Conservation (phyloP, 2,329 filamentous ascomycete species). For the Aspergillus viridinutans region DNA sequence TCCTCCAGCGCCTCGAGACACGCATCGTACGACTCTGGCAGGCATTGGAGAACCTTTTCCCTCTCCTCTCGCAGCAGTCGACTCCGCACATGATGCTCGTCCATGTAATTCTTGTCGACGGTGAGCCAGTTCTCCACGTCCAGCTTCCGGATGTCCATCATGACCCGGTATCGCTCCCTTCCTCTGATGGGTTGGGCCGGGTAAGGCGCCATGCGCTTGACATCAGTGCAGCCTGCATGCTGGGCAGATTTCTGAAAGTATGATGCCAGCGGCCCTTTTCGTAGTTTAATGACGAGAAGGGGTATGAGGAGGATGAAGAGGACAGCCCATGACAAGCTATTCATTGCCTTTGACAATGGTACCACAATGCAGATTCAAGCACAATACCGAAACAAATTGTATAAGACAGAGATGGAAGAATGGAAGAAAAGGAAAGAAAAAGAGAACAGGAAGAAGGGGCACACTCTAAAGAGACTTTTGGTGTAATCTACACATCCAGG, state of each 20-base stretch:
- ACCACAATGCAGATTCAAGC: neutral
- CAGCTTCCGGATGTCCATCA: conserved; percentile 48
- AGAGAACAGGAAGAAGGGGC: conserved; percentile 5
- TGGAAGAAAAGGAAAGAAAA: conserved; percentile 2
- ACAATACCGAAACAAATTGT: neutral
- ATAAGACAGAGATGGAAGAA: conserved; percentile 4
- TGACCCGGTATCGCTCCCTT: conserved; percentile 38
- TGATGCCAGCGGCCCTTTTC: conserved; percentile 14
- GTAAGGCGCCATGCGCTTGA: conserved; percentile 35
- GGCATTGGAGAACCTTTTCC: conserved; percentile 43
- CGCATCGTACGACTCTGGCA: conserved; percentile 42
- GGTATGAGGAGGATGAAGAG: conserved; percentile 27
- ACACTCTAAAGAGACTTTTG: conserved; percentile 12
- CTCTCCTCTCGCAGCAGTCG: conserved; percentile 38
- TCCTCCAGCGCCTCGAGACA: conserved; percentile 47
- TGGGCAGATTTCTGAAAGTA: conserved; percentile 5
- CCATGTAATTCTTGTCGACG: conserved; percentile 44
- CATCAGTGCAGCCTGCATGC: conserved; percentile 20
- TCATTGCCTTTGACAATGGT: conserved; percentile 27
- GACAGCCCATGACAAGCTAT: conserved; percentile 26
- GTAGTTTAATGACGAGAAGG: conserved; percentile 24
- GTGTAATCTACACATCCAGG: conserved; percentile 9
- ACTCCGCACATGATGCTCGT: conserved; percentile 41
- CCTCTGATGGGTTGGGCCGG: conserved; percentile 37
- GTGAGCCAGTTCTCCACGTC: conserved; percentile 47